Evolutionary conservation across 495 filamentous ascomycete genomes (phyloP).

Genomic region (Tuber melanosporum): DNA sequence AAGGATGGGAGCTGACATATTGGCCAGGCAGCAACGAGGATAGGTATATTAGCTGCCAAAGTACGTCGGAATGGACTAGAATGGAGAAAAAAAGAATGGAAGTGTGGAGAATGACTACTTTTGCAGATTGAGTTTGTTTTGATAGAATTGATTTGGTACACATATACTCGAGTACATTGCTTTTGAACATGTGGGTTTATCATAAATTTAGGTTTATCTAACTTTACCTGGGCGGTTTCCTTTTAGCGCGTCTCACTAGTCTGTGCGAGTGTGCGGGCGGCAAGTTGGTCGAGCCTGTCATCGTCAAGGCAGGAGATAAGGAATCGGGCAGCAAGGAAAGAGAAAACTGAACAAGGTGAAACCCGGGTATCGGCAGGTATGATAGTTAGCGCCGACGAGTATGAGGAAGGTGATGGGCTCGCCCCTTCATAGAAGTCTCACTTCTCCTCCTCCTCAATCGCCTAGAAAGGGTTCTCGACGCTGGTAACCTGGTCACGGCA

Average conservation of each 20-base stretch:
- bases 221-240: not conserved
- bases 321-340: not conserved
- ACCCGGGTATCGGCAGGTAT: not conserved
- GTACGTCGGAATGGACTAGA: not conserved
- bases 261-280: not conserved
- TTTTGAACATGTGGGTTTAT: not conserved
- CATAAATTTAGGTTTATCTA: not conserved
- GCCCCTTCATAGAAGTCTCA: not conserved
- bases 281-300: not conserved
- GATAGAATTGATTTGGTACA: not conserved
- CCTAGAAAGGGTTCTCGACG: not conserved
- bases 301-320: not conserved
- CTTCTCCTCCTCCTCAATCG: not conserved
- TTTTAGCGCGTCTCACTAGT: not conserved
- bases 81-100: not conserved
- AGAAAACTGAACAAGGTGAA: not conserved
- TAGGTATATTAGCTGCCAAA: not conserved
- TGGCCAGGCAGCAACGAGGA: not conserved
- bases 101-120: not conserved
- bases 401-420: not conserved
- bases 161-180: not conserved
- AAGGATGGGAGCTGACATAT: not conserved
- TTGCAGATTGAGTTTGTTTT: not conserved
- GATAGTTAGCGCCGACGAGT: not conserved
- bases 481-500: not conserved